These are phyloP conservation scores for Microcera coccophila DNA, from an alignment of 2,329 filamentous ascomycete species.

Conservation along the genomic window DNA sequence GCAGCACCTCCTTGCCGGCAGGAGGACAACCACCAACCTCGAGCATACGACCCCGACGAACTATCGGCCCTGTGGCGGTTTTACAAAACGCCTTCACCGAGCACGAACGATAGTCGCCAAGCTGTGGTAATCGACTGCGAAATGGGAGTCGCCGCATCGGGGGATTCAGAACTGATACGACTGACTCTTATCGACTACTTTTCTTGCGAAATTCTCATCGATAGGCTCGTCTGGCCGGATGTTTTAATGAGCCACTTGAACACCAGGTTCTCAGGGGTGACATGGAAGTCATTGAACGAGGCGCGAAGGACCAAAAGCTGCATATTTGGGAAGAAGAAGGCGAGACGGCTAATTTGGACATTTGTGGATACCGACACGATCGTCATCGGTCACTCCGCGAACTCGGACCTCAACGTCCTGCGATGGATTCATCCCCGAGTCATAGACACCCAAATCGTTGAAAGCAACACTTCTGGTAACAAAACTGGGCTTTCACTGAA, in stretches of 20 bases:
- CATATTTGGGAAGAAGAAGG: slow-evolving; percentile 40
- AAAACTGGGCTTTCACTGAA: too few species aligned
- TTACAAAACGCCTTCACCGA: not conserved
- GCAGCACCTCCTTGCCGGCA: slow-evolving; percentile 1
- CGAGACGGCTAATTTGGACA: slow-evolving; percentile 40
- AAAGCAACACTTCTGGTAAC: too few species aligned
- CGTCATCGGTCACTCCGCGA: slow-evolving; percentile 43
- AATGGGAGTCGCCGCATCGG: slow-evolving; percentile 45
- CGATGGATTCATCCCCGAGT: too few species aligned
- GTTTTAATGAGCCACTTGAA: slow-evolving; percentile 46
- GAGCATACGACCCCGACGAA: not conserved
- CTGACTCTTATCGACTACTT: slow-evolving; percentile 53
- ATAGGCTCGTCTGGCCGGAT: slow-evolving; percentile 47
- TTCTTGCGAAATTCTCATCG: slow-evolving; percentile 43
- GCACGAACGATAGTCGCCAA: not conserved
- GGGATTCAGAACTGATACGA: slow-evolving; percentile 50
- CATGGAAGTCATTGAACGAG: slow-evolving; percentile 33
- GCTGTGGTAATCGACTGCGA: slow-evolving; percentile 52
- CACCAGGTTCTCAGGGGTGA: slow-evolving; percentile 49
- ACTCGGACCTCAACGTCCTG: too few species aligned
- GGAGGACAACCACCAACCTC: slow-evolving; percentile 3
- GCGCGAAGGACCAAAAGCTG: slow-evolving; percentile 32
- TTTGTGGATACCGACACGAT: slow-evolving; percentile 45
- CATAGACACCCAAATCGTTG: too few species aligned
- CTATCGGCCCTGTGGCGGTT: slow-evolving; percentile 8